Conservation (phyloP, 2,329 filamentous ascomycete genomes). For the Xylariaceae sp. region DNA sequence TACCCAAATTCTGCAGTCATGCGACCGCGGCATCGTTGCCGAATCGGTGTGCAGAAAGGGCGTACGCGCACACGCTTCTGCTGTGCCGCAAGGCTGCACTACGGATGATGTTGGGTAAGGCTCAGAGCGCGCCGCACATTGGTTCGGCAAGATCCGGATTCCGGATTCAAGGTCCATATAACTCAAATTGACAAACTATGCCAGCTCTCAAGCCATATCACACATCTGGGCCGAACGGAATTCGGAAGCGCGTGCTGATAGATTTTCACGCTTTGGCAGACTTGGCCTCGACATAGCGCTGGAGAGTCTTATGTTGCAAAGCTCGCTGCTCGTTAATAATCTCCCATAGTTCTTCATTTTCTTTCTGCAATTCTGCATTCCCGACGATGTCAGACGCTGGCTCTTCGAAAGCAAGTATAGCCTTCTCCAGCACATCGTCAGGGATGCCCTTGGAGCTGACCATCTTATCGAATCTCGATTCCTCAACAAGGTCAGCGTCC, state of each 20-base stretch:
- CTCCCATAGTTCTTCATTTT: slow-evolving; percentile 41
- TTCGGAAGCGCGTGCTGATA: too few species aligned
- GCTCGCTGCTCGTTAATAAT: slow-evolving; percentile 40
- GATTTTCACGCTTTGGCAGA: slow-evolving; percentile 13
- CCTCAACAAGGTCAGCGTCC: slow-evolving; percentile 34
- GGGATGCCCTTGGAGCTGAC: slow-evolving; percentile 45
- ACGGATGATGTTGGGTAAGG: too few species aligned
- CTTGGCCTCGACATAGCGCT: slow-evolving; percentile 25
- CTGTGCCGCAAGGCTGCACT: neutral
- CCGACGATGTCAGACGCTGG: slow-evolving; percentile 23
- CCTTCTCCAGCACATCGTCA: slow-evolving; percentile 42
- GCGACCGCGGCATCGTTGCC: neutral
- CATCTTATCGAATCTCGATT: slow-evolving; percentile 42
- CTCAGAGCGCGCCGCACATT: too few species aligned
- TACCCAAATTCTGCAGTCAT: slow-evolving; percentile 7
- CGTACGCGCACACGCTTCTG: neutral
- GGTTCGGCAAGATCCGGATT: slow-evolving; percentile 2
- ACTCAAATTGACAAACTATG: too few species aligned
- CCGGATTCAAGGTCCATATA: neutral
- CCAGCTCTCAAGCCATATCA: too few species aligned
- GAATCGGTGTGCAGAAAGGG: neutral
- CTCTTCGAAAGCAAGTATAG: slow-evolving; percentile 43
- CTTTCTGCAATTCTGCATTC: slow-evolving; percentile 33
- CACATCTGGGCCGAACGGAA: too few species aligned
- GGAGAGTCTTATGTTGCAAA: slow-evolving; percentile 36